Percentiles rank a stretch among this genome's conserved stretches.
These are phyloP conservation scores for Cicer chorassanicum DNA, from an alignment of 306 rosid genomes.

Conservation along the genomic window DNA sequence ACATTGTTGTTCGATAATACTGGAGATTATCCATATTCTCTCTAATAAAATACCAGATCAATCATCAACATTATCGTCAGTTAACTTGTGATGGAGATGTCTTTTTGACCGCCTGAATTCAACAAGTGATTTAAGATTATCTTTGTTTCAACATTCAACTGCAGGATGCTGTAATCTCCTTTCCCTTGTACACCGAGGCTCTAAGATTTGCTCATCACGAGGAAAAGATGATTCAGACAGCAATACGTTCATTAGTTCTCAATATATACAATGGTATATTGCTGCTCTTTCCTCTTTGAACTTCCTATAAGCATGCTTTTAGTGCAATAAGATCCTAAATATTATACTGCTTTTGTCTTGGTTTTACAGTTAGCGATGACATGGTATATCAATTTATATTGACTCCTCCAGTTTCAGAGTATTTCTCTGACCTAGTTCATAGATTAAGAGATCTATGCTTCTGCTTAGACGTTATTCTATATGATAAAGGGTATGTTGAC, in stretches of 20 bases:
- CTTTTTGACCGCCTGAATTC: slow-evolving; percentile 37
- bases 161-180: slow-evolving; percentile 77
- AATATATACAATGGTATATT: slow-evolving; percentile 68
- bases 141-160: slow-evolving; percentile 37
- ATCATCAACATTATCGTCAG: slow-evolving; percentile 10
- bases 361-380: slow-evolving; percentile 78
- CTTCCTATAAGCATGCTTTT: slow-evolving; percentile 37
- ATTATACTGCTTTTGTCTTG: slow-evolving; percentile 49
- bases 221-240: slow-evolving; percentile 84
- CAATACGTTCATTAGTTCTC: slow-evolving; percentile 72
- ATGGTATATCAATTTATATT: slow-evolving; percentile 70
- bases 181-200: slow-evolving; percentile 83
- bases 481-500: slow-evolving; percentile 56
- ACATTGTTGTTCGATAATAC: not conserved
- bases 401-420: slow-evolving; percentile 76
- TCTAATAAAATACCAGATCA: not conserved
- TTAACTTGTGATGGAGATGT: slow-evolving; percentile 34
- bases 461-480: slow-evolving; percentile 60
- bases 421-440: slow-evolving; percentile 74
- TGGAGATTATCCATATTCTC: not conserved
- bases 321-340: slow-evolving; percentile 42
- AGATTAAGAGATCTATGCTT: slow-evolving; percentile 63
- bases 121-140: slow-evolving; percentile 28
- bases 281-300: slow-evolving; percentile 32
- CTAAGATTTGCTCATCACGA: slow-evolving; percentile 74